Base-by-base conservation (phyloP, 768 basidiomycete genomes). In the Boletus rufocinnamomeus region DNA sequence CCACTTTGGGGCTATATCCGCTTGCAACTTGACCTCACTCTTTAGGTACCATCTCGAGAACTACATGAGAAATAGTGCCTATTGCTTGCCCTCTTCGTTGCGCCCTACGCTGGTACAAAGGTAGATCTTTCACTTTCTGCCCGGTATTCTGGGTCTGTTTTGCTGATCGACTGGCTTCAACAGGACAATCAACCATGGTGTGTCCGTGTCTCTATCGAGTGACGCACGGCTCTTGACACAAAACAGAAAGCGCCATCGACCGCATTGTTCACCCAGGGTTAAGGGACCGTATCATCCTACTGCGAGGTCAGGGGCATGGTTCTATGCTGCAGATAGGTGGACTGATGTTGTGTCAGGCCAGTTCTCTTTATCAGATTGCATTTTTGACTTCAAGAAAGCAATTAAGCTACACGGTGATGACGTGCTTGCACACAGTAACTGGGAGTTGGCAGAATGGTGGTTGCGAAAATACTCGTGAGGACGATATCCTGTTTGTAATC, bases 1-100 rank as follows among this genome's bases (percentile, higher is more conserved):
- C 43, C 19, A 2, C 56, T 27, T 52, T 47, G 21, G 14, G 27
- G 34, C 11, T 25, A 17, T 41, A n/a, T 40, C n/a, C 7, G 11
- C 38, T 49, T 54, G 38, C 28, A 43, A 47, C 44, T 62, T 21
- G 62, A 46, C 10, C 45, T 45, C 32, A 32, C 27, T 45, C 28
- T 46, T 11, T 51, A 93, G 92, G 59, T 95, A 96, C 72, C 95
- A 98, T 69, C 79, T 98, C 50, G 90, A 94, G 64, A 96, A 96
- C 66, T 94, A 86, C 71, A 88, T 86, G 69, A 80, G 89, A 60
- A 95, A 95, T 66, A 87, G 86, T 43, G 82, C 84, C 13, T 98
- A 98, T 69, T 91, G 89, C 67, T 78, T 98, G 7, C 95, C 95
- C 1, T 84, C 91, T 2, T 95, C 93, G 14, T 76, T 98, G 48